Base-by-base conservation (phyloP, 2,329 filamentous ascomycete species). In the Aureobasidium sp. region DNA sequence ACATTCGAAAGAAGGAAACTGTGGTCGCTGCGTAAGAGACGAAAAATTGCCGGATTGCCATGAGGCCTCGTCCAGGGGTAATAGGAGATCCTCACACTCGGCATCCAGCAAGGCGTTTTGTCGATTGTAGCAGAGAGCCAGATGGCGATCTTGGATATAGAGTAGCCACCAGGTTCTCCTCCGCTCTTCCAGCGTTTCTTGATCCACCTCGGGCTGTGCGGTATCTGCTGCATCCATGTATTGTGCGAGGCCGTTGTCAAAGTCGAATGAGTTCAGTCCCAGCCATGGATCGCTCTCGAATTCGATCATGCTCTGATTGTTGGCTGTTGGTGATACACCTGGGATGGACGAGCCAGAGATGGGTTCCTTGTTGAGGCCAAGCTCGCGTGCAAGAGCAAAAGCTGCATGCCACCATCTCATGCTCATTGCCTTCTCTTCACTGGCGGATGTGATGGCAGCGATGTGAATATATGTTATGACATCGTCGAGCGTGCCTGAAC, bases 341-440 rank as follows among this genome's bases (percentile, higher is more conserved):
- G 49, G 59, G 6, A 61, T 54, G 7, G 59, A 54, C 5, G 59
- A 61, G 10, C 49, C 59, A 9, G 59, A 61, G 8, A 61, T 47
- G 14, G 59, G 59, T 25, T 61, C 59, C 29, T 61, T 61, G 49
- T 61, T 61, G 11, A 61, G 27, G 5, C 59, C 42, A 16, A 61
- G 49, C n/a, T 61, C 59, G 47, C 59, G 51, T 2, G 48, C 59
- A 45, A 61, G 49, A 25, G 59, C 59, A 34, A 61, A 61, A 10
- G 59, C 59, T 21, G 59, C 59, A 29, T 61, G 59, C 59, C 59
- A 61, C 59, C 59, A 61, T 41, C 59, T 47, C 59, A 61, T 61
- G 27, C 59, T 61, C 59, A 61, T 61, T 10, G 59, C 59, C 42
- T 61, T 61, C 42, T 61, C 49, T 48, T 61, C 59, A 25, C 59